Evolutionary conservation across 495 filamentous ascomycete species (phyloP).

Genomic region (Aspergillus cristatus): DNA sequence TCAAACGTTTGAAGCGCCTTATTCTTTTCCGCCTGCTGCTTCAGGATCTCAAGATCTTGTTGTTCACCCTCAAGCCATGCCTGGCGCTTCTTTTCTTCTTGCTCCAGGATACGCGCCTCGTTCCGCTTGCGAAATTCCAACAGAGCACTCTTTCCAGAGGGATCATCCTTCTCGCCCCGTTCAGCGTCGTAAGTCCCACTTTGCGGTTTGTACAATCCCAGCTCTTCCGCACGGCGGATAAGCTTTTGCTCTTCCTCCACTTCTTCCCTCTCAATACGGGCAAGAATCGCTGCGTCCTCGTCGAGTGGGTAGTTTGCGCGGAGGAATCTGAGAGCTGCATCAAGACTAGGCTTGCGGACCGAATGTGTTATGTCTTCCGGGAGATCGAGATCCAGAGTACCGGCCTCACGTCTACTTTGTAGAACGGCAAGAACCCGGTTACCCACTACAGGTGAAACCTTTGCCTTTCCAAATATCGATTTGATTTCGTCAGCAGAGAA

Average conservation of each 20-base stretch:
- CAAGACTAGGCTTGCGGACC: constrained; percentile 20
- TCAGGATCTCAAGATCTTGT: constrained; percentile 30
- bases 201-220: constrained; percentile 44
- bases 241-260: constrained; percentile 31
- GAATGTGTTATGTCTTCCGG: constrained; percentile 35
- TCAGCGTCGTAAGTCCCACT: constrained; percentile 36
- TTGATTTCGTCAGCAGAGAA: constrained; percentile 48
- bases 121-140: constrained; percentile 43
- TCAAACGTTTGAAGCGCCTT: constrained; percentile 43
- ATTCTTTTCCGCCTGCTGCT: constrained; percentile 33
- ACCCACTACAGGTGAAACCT: constrained; percentile 39
- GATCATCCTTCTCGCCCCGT: constrained; percentile 29
- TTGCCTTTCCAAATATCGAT: constrained; percentile 49
- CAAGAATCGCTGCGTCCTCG: constrained; percentile 58
- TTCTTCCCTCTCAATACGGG: constrained; percentile 52
- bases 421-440: constrained; percentile 60
- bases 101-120: constrained; percentile 29
- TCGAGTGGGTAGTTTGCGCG: constrained; percentile 61
- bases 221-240: constrained; percentile 31
- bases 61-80: constrained; percentile 34
- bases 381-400: constrained; percentile 55
- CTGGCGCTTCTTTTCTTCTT: constrained; percentile 40
- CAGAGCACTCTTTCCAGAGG: constrained; percentile 36
- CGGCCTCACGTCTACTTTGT: constrained; percentile 64
- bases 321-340: constrained; percentile 57